Conservation (phyloP, 2,329 filamentous ascomycete genomes). For the Tolypocladium paradoxum region DNA sequence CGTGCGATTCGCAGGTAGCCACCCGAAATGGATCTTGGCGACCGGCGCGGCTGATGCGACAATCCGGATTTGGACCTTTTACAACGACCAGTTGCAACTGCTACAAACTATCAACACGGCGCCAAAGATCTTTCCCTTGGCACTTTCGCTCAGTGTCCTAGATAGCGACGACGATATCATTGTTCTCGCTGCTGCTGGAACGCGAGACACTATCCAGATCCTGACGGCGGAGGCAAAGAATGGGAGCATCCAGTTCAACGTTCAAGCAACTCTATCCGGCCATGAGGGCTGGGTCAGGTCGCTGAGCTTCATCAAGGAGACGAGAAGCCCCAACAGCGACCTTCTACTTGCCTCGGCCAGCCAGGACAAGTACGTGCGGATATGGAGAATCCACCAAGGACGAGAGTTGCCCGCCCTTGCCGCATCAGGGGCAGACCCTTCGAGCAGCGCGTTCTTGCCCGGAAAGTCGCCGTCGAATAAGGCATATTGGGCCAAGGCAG, state of each 20-base stretch:
- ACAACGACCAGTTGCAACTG: conserved; percentile 35
- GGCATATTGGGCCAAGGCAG: conserved; percentile 61
- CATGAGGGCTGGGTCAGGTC: conserved; percentile 95
- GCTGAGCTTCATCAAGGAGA: conserved; percentile 64
- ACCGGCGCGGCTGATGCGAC: conserved; percentile 76
- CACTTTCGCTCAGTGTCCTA: conserved; percentile 57
- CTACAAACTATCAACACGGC: conserved; percentile 61
- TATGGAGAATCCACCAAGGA: conserved; percentile 78
- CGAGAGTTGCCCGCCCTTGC: conserved; percentile 49
- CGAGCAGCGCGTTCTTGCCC: conserved; percentile 45
- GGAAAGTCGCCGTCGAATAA: conserved; percentile 81
- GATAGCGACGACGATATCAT: conserved; percentile 39
- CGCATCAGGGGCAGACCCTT: conserved; percentile 42
- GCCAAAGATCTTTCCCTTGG: conserved; percentile 74
- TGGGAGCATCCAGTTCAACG: conserved; percentile 43
- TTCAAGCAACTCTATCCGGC: conserved; percentile 69
- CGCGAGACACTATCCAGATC: conserved; percentile 70
- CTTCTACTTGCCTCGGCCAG: conserved; percentile 83
- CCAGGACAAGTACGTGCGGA: conserved; percentile 91
- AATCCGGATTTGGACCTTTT: conserved; percentile 58
- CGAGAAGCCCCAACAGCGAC: conserved; percentile 44
- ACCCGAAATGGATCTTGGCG: conserved; percentile 43
- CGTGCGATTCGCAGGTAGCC: conserved; percentile 17
- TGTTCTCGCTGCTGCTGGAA: conserved; percentile 77
- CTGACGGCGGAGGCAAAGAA: conserved; percentile 46